Conservation (phyloP, 768 basidiomycete species). For the Crassisporium funariophilum region DNA sequence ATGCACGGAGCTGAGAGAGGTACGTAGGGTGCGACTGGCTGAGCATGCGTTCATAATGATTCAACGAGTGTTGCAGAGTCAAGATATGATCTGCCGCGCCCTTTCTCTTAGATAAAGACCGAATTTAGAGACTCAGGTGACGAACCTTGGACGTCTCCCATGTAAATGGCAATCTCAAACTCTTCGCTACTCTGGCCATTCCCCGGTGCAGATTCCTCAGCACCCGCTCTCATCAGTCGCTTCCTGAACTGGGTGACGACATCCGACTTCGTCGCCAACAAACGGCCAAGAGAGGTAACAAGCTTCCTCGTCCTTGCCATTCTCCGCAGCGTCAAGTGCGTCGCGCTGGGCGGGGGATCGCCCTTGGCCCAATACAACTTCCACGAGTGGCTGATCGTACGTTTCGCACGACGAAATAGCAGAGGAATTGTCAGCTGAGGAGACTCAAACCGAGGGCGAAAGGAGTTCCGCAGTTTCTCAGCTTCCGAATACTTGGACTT, state of each 20-base stretch:
- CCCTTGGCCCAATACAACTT: constrained; percentile 14
- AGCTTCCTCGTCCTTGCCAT: constrained; percentile 80
- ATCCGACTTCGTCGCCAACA: constrained; percentile 81
- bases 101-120: constrained; percentile 8
- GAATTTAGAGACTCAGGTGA: not conserved
- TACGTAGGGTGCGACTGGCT: constrained; percentile 88
- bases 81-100: constrained; percentile 82
- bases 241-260: constrained; percentile 82
- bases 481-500: constrained; percentile 19
- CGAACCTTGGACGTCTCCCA: constrained; percentile 90
- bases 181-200: constrained; percentile 48
- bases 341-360: constrained; percentile 30
- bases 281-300: constrained; percentile 74
- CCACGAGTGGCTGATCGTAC: constrained; percentile 31
- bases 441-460: constrained; percentile 34
- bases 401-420: constrained; percentile 37
- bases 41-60: constrained; percentile 86
- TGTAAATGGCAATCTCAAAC: constrained; percentile 78
- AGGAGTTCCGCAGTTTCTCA: constrained; percentile 23
- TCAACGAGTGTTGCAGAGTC: constrained; percentile 80
- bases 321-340: constrained; percentile 59
- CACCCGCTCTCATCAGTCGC: constrained; percentile 50
- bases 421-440: constrained; percentile 37
- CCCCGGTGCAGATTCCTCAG: constrained; percentile 34
- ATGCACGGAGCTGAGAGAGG: constrained; percentile 71